Base-by-base conservation (phyloP, 2,329 filamentous ascomycete genomes). In the Ceratocystis huliohia region DNA sequence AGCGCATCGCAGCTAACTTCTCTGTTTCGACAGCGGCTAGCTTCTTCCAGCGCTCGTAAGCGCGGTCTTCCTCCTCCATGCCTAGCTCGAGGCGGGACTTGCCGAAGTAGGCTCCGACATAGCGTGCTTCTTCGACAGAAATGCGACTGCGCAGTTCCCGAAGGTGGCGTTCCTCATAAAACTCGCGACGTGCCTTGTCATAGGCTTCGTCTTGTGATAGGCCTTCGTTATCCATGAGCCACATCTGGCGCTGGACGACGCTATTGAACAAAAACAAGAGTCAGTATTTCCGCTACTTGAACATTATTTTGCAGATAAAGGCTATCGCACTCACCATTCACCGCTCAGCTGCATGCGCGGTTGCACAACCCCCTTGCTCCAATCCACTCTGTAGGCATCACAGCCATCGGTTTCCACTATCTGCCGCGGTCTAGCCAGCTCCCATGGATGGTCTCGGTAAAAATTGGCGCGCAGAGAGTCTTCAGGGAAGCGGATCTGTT, bases 371-470 rank as follows among this genome's bases (percentile, higher is more conserved):
- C 81, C 84, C 71, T 76, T 85, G 71, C 87, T 88, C 93, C 93
- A 97, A 75, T 96, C 85, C 72, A 85, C 86, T 65, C 78, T 80
- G 74, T 87, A 84, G 64, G 84, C 80, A 73, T 99, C 93, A 73
- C 88, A 88, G 65, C 94, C 94, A 72, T 93, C 88, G 71, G 86
- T 80, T 77, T 99, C 94, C 8, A 97, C 78, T 61, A 99, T 80
- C 67, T 96, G 81, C 71, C 90, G 83, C 65, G 94, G 94, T 69
- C 93, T 83, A 20, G 94, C 94, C 73, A 99, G 79, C 77, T 99
- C 94, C 94, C 94, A 99, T 4, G 94, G 94, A 74, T 99, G 94
- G 75, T 99, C 93, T 73, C 82, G 85, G 79, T 89, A 99, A 78
- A 97, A 99, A 33, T 86, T 84, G 70, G 78, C 80, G 69, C 94